These are phyloP conservation scores for Arachis monticola DNA, from an alignment of 331 rosid genomes.

Conservation along the genomic window DNA sequence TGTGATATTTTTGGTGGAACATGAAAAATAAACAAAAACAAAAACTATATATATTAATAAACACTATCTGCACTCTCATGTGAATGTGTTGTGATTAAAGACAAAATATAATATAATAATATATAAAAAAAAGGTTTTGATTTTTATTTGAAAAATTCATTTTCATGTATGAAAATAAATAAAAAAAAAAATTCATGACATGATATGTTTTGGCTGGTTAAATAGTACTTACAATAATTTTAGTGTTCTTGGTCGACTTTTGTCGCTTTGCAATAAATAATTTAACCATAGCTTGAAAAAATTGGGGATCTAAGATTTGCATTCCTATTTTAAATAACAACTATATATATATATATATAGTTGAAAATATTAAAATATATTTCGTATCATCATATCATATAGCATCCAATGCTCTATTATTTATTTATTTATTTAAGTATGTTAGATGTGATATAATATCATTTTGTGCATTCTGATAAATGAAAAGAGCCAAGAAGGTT, in stretches of 20 bases:
- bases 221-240: constrained; percentile 1
- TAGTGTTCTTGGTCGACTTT: constrained; percentile 29
- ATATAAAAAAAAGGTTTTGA: constrained; percentile 6
- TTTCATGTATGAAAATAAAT: constrained; percentile 6
- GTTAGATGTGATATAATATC: not conserved
- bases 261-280: constrained; percentile 22
- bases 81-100: constrained; percentile 30
- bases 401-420: constrained; percentile 35
- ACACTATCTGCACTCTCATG: not conserved
- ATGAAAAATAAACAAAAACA: too few species aligned
- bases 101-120: constrained; percentile 8
- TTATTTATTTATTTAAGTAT: not conserved
- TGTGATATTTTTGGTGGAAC: constrained; percentile 25
- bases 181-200: not conserved
- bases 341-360: not conserved
- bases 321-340: not conserved
- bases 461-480: not conserved
- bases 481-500: not conserved
- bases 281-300: constrained; percentile 26
- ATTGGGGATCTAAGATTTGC: constrained; percentile 49
- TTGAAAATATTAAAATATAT: constrained; percentile 12
- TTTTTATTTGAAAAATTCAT: not conserved
- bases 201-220: constrained; percentile 19
- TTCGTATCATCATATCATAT: not conserved
- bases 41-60: too few species aligned